Conservation (phyloP, 75 land plant genomes). For the Selaginella moellendorffii region DNA sequence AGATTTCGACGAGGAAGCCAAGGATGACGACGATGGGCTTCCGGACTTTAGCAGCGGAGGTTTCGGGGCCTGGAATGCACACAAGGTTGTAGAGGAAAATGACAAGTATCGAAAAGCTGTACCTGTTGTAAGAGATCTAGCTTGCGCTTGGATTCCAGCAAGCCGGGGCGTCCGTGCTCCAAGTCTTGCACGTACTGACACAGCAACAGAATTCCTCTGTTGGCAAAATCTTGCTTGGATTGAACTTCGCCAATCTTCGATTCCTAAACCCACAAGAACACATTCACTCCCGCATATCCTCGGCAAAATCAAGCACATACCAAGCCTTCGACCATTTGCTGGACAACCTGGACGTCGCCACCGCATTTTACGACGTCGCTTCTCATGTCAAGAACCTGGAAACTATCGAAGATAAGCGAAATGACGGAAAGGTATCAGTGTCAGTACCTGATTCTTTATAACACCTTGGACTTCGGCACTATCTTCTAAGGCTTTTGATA, state of each 20-base stretch:
- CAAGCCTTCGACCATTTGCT: not conserved
- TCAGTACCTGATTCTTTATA: not conserved
- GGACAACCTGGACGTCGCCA: not conserved
- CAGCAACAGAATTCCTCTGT: not conserved
- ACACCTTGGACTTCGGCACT: not conserved
- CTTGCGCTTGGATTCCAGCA: too few species aligned
- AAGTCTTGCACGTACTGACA: not conserved
- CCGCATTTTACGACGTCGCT: not conserved
- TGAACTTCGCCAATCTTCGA: not conserved
- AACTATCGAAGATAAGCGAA: not conserved
- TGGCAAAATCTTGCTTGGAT: not conserved
- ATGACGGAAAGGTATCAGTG: not conserved
- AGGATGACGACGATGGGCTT: too few species aligned
- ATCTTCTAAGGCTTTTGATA: not conserved
- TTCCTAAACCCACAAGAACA: not conserved
- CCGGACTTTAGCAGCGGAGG: too few species aligned
- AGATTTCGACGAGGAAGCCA: too few species aligned
- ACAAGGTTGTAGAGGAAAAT: not conserved
- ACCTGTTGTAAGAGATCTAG: not conserved
- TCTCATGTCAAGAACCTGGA: not conserved
- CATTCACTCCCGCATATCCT: not conserved
- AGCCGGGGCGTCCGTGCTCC: not conserved
- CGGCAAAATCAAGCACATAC: not conserved
- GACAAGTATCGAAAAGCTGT: not conserved
- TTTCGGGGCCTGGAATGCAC: not conserved